These are phyloP conservation scores for Hypsizygus ulmarius DNA, from an alignment of 1,284 basidiomycete genomes.

Conservation along the genomic window DNA sequence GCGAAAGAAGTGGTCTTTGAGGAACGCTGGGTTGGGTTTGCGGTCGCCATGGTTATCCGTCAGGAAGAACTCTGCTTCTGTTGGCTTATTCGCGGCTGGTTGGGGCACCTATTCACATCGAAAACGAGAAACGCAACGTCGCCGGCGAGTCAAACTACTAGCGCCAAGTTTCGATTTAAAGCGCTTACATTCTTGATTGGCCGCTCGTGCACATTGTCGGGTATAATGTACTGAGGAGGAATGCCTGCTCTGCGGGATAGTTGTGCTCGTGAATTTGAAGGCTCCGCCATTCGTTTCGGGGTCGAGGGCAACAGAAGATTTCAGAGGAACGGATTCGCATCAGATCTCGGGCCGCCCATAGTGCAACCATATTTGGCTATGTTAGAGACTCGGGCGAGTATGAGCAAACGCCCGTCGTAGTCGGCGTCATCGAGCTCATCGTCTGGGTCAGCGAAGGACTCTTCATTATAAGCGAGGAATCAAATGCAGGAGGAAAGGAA, in stretches of 20 bases:
- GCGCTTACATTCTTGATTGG: slow-evolving; percentile 18
- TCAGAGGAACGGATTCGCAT: slow-evolving; percentile 15
- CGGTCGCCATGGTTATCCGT: slow-evolving; percentile 32
- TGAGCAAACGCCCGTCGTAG: slow-evolving; percentile 5
- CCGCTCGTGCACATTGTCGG: slow-evolving; percentile 17
- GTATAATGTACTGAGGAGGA: slow-evolving; percentile 11
- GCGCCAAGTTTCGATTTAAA: slow-evolving; percentile 9
- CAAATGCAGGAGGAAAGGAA: neutral
- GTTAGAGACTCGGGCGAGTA: slow-evolving; percentile 11
- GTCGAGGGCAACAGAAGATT: slow-evolving; percentile 11
- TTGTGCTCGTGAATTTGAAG: slow-evolving; percentile 8
- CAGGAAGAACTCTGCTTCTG: slow-evolving; percentile 72
- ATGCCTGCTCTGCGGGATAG: slow-evolving; percentile 14
- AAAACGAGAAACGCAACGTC: neutral
- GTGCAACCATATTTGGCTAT: slow-evolving; percentile 19
- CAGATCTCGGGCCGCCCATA: slow-evolving; percentile 15
- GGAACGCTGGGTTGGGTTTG: slow-evolving; percentile 78
- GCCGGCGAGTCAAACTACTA: neutral
- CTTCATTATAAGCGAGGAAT: neutral
- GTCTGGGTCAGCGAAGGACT: neutral
- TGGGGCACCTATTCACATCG: slow-evolving; percentile 54
- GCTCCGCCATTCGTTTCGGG: slow-evolving; percentile 12
- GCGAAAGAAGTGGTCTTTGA: slow-evolving; percentile 91
- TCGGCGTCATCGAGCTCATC: neutral
- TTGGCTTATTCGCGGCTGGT: slow-evolving; percentile 68